Evolutionary conservation across 345 rosid genomes (phyloP), one percentile per base, ranked within the genome.

Genomic region (Citropsis articulata): DNA sequence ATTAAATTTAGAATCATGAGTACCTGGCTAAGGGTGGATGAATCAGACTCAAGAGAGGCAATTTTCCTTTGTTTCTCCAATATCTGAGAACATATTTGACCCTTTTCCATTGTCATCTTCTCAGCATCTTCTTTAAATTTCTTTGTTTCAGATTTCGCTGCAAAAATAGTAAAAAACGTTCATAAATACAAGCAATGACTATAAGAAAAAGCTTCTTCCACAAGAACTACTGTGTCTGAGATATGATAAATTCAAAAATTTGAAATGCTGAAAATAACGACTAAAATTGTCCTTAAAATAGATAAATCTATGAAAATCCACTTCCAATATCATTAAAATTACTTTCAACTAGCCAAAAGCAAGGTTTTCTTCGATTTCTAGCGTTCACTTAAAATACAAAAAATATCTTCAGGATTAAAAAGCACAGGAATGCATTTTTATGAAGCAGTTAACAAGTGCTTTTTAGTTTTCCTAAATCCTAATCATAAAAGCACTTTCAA

Each of bases 1-100:
- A 45, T 13, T 45, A 45, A 12, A 45, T 45, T 45, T 45, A 45
- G 7, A 50, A 50, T 4, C 56, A 53, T 53, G 57, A 27, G 18
- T 75, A 88, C 98, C 92, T 94, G 93, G 25, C 76, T 73, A 80
- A 90, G 90, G n/a, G 87, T 87, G 78, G 80, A 69, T 61, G 87
- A 87, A 83, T 90, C 97, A 80, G 86, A 87, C 74, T 91, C 92
- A 81, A 88, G 66, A 0, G 88, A 84, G 62, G 87, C 78, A 25
- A 81, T 80, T 82, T 79, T 93, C 71, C 85, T 87, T 83, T 88
- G 93, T 74, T 86, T 91, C 22, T 59, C 92, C 78, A 89, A 75
- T 77, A 89, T 87, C 79, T 79, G 84, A 7, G 92, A 81, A 83
- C 95, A 88, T 79, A 90, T 81, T 64, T 81, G 79, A 50, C 91